phyloP scores from a whole-genome alignment of 306 rosid species.

The Oxytropis ochrocephala region DNA sequence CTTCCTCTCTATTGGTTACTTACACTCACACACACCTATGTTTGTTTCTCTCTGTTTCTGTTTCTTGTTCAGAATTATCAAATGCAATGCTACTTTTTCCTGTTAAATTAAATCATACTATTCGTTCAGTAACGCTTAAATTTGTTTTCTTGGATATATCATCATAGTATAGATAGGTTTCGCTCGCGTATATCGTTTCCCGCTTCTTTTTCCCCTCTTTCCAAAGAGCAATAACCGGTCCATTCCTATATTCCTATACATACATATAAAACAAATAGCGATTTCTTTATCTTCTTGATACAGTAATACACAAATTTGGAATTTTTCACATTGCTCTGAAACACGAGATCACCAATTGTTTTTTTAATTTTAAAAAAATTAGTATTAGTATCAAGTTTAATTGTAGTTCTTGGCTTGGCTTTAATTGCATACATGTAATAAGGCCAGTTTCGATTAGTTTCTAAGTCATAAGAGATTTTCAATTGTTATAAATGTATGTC shows the following conservation, averaged over 20 bases:
- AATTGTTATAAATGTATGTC: too few relatives aligned
- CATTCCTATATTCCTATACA: not conserved
- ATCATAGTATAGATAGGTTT: not conserved
- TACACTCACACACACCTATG: not conserved
- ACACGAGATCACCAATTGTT: not conserved
- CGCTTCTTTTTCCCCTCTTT: not conserved
- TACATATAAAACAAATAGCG: too few relatives aligned
- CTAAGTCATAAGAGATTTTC: not conserved
- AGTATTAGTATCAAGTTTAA: not conserved
- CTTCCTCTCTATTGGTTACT: not conserved
- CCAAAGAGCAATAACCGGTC: not conserved
- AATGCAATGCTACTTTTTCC: constrained; percentile 9
- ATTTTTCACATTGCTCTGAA: too few relatives aligned
- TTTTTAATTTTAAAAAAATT: not conserved
- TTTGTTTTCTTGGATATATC: not conserved
- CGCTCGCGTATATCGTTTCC: not conserved
- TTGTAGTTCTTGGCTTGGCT: not conserved
- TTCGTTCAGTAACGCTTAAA: not conserved
- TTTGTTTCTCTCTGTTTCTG: not conserved
- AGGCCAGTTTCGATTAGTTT: not conserved
- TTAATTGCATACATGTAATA: not conserved
- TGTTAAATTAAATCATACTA: not conserved
- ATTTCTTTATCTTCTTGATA: too few relatives aligned
- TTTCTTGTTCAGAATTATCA: not conserved
- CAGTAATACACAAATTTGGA: too few relatives aligned